Conservation (phyloP, 306 rosid species). For the Lablab purpureus region DNA sequence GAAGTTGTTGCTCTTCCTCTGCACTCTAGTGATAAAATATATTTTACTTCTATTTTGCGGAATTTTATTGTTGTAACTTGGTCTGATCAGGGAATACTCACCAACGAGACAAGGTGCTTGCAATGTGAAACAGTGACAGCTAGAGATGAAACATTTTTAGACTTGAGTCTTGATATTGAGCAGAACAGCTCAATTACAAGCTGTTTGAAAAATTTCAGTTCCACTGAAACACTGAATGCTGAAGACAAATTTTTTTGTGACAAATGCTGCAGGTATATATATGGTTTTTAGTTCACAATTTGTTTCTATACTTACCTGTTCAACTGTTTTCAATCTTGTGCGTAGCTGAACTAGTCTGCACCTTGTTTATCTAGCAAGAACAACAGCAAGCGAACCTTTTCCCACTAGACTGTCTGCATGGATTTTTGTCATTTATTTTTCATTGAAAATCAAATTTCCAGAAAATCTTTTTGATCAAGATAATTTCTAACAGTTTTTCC, state of each 20-base stretch:
- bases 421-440: conserved; percentile 7
- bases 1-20: conserved; percentile 15
- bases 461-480: conserved; percentile 21
- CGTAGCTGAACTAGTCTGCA: conserved; percentile 15
- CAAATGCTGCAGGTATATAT: conserved; percentile 98
- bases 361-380: neutral
- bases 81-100: conserved; percentile 88
- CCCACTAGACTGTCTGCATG: conserved; percentile 1
- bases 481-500: conserved; percentile 24
- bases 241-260: conserved; percentile 99
- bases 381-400: neutral
- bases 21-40: neutral
- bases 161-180: conserved; percentile 98
- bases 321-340: conserved; percentile 37
- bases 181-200: conserved; percentile 99
- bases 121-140: conserved; percentile 98
- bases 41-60: conserved; percentile 34
- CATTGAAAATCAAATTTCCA: neutral
- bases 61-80: conserved; percentile 52
- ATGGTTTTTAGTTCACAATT: conserved; percentile 21
- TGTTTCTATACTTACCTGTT: conserved; percentile 4
- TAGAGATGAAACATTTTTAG: conserved; percentile 95
- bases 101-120: conserved; percentile 98
- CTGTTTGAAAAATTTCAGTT: conserved; percentile 99
- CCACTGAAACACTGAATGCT: conserved; percentile 96